Conservation (phyloP, 768 basidiomycete species). For the Hortiboletus campestris region DNA sequence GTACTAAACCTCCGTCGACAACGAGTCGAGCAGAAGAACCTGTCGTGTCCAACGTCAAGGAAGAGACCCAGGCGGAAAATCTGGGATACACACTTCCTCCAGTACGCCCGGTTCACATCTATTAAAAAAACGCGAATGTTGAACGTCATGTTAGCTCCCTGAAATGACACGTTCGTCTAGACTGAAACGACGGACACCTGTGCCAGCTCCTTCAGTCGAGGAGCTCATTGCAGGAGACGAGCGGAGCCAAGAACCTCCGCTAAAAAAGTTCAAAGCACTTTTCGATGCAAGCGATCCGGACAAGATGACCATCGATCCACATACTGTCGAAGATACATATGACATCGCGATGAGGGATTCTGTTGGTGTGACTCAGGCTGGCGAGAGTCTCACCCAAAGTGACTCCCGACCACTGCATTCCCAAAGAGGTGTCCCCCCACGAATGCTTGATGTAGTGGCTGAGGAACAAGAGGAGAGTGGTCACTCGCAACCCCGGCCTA, state of each 20-base stretch:
- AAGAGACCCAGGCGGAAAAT: constrained; percentile 7
- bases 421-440: constrained; percentile 6
- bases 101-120: constrained; percentile 11
- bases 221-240: constrained; percentile 16
- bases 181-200: constrained; percentile 57
- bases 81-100: constrained; percentile 24
- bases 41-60: constrained; percentile 1
- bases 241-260: constrained; percentile 45
- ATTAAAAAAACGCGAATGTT: not conserved
- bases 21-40: constrained; percentile 6
- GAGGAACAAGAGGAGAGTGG: constrained; percentile 58
- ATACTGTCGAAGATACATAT: constrained; percentile 11
- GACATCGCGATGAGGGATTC: constrained; percentile 9
- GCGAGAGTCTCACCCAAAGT: constrained; percentile 30
- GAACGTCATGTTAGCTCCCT: constrained; percentile 34
- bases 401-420: constrained; percentile 14
- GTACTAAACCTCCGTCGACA: constrained; percentile 16
- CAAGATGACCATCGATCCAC: constrained; percentile 30
- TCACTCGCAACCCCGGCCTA: not conserved
- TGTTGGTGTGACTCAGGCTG: constrained; percentile 10
- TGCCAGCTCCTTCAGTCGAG: constrained; percentile 22
- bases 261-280: constrained; percentile 69
- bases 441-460: constrained; percentile 36
- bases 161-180: constrained; percentile 38
- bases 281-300: constrained; percentile 66